These are phyloP conservation scores for Usnea hakonensis DNA, from an alignment of 495 filamentous ascomycete species.

Conservation along the genomic window DNA sequence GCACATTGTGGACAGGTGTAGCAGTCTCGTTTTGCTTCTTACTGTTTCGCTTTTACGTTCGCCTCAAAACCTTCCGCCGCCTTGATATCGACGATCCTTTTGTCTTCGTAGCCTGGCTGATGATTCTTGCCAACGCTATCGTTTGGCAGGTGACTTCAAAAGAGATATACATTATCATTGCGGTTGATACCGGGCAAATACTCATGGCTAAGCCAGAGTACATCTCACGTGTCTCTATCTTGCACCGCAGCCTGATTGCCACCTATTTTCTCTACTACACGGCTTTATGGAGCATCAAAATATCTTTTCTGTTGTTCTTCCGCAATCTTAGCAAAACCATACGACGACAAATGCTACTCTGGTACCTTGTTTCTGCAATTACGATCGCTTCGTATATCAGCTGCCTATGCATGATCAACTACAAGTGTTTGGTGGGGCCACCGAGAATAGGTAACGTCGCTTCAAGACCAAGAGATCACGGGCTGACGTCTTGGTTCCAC, in stretches of 20 bases:
- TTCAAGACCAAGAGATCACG: background rate
- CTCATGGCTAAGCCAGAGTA: background rate
- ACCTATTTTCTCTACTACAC: conserved; percentile 22
- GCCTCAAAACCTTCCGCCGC: conserved; percentile 19
- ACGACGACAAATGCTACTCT: conserved; percentile 17
- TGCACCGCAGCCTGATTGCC: background rate
- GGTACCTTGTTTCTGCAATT: conserved; percentile 10
- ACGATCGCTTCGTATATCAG: conserved; percentile 9
- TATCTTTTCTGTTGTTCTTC: conserved; percentile 26
- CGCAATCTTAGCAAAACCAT: conserved; percentile 10
- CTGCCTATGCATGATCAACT: background rate
- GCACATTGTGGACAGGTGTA: background rate
- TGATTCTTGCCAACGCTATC: conserved; percentile 18
- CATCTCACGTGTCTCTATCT: background rate
- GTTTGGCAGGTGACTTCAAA: conserved; percentile 20
- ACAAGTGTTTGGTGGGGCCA: background rate
- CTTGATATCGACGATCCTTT: conserved; percentile 24
- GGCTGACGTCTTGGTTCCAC: background rate
- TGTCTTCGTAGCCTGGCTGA: conserved; percentile 22
- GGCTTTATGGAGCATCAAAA: conserved; percentile 25
- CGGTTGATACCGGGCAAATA: background rate
- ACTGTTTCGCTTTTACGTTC: conserved; percentile 23
- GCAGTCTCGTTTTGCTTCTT: conserved; percentile 15
- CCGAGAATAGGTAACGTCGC: background rate
- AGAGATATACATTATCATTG: background rate